phyloP scores from a whole-genome alignment of 805 yeast species.

The Sungouiozyma ichnusensis region DNA sequence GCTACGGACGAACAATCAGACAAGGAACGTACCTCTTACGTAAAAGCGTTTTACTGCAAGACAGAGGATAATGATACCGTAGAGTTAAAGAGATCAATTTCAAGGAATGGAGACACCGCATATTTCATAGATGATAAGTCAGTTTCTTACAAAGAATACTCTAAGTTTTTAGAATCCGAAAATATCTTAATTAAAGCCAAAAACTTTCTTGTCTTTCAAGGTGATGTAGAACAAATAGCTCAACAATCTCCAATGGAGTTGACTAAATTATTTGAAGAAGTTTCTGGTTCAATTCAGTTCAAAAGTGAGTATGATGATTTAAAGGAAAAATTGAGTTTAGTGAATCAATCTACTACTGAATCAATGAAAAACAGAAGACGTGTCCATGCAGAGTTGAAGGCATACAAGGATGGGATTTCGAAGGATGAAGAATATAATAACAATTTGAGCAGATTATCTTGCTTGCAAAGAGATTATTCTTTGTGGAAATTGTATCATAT shows the following conservation, averaged over 20 bases:
- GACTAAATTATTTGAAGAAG: constrained; percentile 63
- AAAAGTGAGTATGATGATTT: constrained; percentile 56
- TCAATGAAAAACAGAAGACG: constrained; percentile 61
- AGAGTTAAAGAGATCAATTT: constrained; percentile 53
- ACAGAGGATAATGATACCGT: constrained; percentile 44
- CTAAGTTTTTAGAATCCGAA: constrained; percentile 56
- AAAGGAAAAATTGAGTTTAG: constrained; percentile 51
- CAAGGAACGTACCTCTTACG: constrained; percentile 44
- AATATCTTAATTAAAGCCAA: constrained; percentile 81
- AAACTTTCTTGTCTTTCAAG: constrained; percentile 90
- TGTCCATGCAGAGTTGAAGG: constrained; percentile 62
- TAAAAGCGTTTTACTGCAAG: constrained; percentile 64
- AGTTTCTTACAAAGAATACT: constrained; percentile 57
- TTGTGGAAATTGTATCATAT: constrained; percentile 59
- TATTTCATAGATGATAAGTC: constrained; percentile 53
- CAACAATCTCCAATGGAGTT: constrained; percentile 73
- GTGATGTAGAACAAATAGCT: constrained; percentile 91
- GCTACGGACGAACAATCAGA: constrained; percentile 10
- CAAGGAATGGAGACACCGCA: constrained; percentile 49
- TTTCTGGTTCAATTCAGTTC: constrained; percentile 70
- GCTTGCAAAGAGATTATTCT: constrained; percentile 39
- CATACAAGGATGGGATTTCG: constrained; percentile 61
- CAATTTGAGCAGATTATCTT: constrained; percentile 39
- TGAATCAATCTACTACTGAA: constrained; percentile 52
- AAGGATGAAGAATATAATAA: constrained; percentile 61